Evolutionary conservation across 257 asterid genomes (phyloP).

Genomic region (Linaria vulgaris): DNA sequence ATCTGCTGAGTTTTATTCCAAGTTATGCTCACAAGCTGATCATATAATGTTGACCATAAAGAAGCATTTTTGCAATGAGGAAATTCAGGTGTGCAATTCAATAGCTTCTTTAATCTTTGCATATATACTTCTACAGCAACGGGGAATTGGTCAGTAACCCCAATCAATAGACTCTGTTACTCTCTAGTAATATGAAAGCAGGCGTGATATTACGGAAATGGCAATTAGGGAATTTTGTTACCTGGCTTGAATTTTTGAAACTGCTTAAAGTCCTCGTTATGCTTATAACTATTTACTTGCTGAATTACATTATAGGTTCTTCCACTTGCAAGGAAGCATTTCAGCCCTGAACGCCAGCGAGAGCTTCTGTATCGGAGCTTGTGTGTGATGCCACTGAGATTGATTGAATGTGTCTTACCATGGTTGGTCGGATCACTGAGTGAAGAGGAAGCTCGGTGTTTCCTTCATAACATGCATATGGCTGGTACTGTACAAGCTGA

Average conservation of each 20-base stretch:
- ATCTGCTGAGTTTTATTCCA: constrained; percentile 79
- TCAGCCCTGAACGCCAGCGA: constrained; percentile 77
- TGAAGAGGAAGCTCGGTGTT: constrained; percentile 80
- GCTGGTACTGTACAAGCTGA: constrained; percentile 58
- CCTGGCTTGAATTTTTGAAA: constrained; percentile 12
- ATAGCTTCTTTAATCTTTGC: constrained; percentile 18
- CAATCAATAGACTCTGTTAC: constrained; percentile 6
- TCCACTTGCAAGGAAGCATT: constrained; percentile 83
- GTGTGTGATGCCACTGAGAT: constrained; percentile 95
- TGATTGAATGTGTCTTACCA: constrained; percentile 90
- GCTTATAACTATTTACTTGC: constrained; percentile 23
- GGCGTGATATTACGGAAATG: constrained; percentile 3
- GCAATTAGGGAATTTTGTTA: background rate
- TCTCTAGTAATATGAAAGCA: constrained; percentile 15
- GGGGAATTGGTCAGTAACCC: constrained; percentile 7
- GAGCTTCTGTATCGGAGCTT: constrained; percentile 83
- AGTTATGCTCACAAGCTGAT: constrained; percentile 87
- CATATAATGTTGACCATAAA: constrained; percentile 80
- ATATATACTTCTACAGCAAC: background rate
- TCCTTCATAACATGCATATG: constrained; percentile 80
- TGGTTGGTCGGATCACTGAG: constrained; percentile 88
- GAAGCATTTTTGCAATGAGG: constrained; percentile 87
- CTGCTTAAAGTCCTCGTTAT: constrained; percentile 13
- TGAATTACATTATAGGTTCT: constrained; percentile 59
- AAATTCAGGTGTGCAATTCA: constrained; percentile 61